Base-by-base conservation (phyloP, 306 rosid species). In the Vigna nakashimae region DNA sequence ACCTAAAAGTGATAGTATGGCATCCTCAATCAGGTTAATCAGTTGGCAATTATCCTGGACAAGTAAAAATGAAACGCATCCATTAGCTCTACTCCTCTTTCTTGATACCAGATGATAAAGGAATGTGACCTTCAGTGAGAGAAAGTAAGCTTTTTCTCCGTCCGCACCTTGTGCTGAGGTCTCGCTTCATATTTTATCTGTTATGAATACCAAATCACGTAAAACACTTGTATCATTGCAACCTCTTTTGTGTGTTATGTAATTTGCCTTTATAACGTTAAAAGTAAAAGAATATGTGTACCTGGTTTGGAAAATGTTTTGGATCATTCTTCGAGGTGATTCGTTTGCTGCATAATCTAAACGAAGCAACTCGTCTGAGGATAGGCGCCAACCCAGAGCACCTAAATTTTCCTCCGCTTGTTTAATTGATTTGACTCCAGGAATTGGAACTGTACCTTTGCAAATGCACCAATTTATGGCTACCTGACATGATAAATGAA, bases 391-490 rank as follows among this genome's bases (percentile, higher is more conserved):
- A 12, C 93, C 90, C 6, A 95, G 87, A 82, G 98, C 98, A 2
- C 98, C 98, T 80, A 95, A 62, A 77, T 95, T 95, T 58, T 95
- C 99, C 76, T 87, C 45, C 34, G 89, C 92, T 80, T 95, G 99
- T 82, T 78, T 86, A 57, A 91, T 76, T n/a, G 94, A 84, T 88
- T 95, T 95, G 2, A 89, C 93, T 83, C 99, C 98, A 3, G 99
- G 94, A 74, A 95, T 92, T n/a, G 98, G 98, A 55, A 91, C 80
- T 9, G 91, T 74, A 8, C 96, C 99, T 77, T 91, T 92, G 84
- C 91, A 74, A 38, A 89, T 88, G 77, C 98, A 95, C 98, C 98
- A 95, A 65, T 95, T 95, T 86, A 92, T 91, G 26, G 98, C 98
- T 63, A 95, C 92, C 98, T 95, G 85, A 82, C 79, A 85, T 52